Evolutionary conservation across 2,329 filamentous ascomycete genomes (phyloP), one percentile per base, ranked within the genome.

Genomic region (Fusarium foetens): DNA sequence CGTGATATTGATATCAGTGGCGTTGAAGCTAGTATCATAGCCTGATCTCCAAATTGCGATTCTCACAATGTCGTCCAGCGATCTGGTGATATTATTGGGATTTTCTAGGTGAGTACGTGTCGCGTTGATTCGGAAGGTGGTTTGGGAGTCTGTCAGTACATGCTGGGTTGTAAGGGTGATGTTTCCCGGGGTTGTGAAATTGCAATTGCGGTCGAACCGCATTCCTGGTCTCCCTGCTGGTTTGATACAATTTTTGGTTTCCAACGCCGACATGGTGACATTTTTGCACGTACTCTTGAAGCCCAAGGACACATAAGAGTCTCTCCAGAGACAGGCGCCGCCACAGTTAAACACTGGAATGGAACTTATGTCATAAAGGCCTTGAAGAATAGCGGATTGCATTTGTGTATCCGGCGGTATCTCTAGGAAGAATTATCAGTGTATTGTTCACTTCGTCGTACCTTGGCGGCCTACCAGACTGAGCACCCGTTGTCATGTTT

Each of bases 361-460:
- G 27, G 25, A 41, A 42, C 35, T 42, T n/a, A 54, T 54, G 5
- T 33, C 8, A 3, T 41, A 54, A 31, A 54, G 25, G 0, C 52
- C 52, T 25, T 54, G 52, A 1, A 54, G 52, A 5, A 54, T 54
- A 14, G 52, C 52, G 0, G 36, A 41, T 33, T 54, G 36, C 52
- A 54, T 42, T 8, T 54, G 27, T 16, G 21, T 31, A 12, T 54
- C 52, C 4, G 38, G 21, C 0, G 21, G 52, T n/a, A 42, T 19
- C 6, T 54, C 52, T 54, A 33, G 11, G 17, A 11, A 2, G 7
- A 1, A 9, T 4, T 6, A 14, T 39, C 17, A 54, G 35, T 17
- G 4, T 19, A 17, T 25, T 23, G 1, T 2, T 7, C 29, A 8
- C 6, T 7, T 5, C 8, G 8, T 31, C 16, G 7, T 3, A 5